Conservation (phyloP, 2,329 filamentous ascomycete genomes). For the Fusarium cyanostomum region DNA sequence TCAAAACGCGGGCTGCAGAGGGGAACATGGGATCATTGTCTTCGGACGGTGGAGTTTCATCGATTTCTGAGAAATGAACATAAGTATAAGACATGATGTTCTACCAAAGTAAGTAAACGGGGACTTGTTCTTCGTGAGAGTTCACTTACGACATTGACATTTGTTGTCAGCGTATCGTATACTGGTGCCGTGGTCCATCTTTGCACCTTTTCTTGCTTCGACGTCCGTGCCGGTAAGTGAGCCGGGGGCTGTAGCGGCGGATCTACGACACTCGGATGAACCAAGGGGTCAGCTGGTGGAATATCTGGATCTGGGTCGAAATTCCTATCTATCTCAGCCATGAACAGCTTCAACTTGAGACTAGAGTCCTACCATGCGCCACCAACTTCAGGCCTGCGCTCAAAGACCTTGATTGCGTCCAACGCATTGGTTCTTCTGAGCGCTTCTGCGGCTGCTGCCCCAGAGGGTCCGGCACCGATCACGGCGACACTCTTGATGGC, state of each 20-base stretch:
- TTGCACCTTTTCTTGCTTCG: neutral
- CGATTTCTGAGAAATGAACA: slow-evolving; percentile 60
- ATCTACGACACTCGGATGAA: slow-evolving; percentile 1
- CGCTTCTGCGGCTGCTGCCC: neutral
- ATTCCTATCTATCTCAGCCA: neutral
- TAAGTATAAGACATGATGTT: slow-evolving; percentile 46
- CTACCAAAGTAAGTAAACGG: neutral
- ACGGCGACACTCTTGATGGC: slow-evolving; percentile 4
- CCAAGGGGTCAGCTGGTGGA: slow-evolving; percentile 1
- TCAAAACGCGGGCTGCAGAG: slow-evolving; percentile 40
- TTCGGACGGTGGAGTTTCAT: neutral
- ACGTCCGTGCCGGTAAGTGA: neutral
- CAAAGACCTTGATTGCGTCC: neutral
- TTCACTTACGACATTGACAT: slow-evolving; percentile 55
- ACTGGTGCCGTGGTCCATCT: slow-evolving; percentile 38
- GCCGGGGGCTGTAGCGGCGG: neutral
- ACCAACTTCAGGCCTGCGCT: slow-evolving; percentile 2
- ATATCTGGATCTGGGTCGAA: neutral
- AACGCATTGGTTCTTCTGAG: neutral
- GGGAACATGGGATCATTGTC: slow-evolving; percentile 2
- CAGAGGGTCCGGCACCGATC: slow-evolving; percentile 5
- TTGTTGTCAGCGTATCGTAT: slow-evolving; percentile 67
- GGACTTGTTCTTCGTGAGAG: too few species aligned
- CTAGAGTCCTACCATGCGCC: neutral
- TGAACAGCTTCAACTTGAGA: neutral